Conservation (phyloP, 371 early-diverging fungal genomes). For the Mucor mucedo region DNA sequence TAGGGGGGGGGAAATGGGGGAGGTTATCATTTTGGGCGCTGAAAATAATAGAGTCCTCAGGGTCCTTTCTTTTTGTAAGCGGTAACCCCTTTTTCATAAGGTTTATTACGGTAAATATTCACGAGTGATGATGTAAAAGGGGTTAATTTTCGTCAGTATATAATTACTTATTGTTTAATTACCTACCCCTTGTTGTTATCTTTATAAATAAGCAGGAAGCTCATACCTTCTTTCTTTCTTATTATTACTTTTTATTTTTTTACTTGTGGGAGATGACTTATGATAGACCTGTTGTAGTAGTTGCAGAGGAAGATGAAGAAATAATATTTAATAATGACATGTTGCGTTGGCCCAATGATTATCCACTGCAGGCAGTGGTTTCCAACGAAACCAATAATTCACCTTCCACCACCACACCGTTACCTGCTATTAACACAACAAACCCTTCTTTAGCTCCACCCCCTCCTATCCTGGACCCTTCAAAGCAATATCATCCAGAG, state of each 20-base stretch:
- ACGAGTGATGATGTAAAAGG: slow-evolving; percentile 3
- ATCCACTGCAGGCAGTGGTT: slow-evolving; percentile 21
- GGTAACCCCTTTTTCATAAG: too few relatives aligned
- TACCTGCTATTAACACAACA: slow-evolving; percentile 17
- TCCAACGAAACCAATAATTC: background rate
- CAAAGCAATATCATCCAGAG: slow-evolving; percentile 49
- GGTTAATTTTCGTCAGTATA: slow-evolving; percentile 1
- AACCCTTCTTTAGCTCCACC: slow-evolving; percentile 24
- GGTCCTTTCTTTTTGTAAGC: background rate
- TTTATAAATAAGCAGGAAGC: background rate
- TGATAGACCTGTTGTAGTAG: background rate
- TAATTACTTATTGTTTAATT: slow-evolving; percentile 4
- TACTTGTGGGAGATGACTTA: slow-evolving; percentile 15
- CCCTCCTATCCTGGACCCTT: slow-evolving; percentile 24
- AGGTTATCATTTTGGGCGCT: background rate
- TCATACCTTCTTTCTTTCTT: background rate
- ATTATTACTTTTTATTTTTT: background rate
- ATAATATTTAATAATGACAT: slow-evolving; percentile 21
- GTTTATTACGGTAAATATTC: background rate
- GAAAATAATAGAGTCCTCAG: background rate
- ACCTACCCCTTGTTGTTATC: background rate
- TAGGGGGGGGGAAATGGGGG: background rate
- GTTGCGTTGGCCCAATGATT: slow-evolving; percentile 14
- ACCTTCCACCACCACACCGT: background rate
- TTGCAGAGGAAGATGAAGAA: slow-evolving; percentile 12